Evolutionary conservation across 2,329 filamentous ascomycete species (phyloP).

Genomic region (Periconia sp.): DNA sequence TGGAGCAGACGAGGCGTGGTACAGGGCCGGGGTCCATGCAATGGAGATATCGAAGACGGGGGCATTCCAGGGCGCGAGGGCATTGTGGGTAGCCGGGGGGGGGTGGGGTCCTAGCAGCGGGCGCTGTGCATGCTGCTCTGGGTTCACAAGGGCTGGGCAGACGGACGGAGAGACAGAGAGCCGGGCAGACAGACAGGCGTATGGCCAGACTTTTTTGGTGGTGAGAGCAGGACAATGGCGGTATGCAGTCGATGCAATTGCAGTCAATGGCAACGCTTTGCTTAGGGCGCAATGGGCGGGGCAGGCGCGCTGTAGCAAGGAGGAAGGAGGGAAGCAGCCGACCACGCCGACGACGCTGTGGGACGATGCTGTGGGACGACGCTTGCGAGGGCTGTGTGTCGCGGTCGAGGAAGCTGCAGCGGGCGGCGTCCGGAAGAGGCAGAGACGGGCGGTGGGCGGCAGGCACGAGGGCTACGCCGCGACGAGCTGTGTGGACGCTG

Average conservation of each 20-base stretch:
- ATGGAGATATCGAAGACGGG: constrained; percentile 31
- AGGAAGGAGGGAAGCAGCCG: not conserved
- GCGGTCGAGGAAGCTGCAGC: constrained; percentile 11
- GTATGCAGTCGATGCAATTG: too few species aligned
- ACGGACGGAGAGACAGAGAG: too few species aligned
- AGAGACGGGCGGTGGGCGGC: constrained; percentile 12
- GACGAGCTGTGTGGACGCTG: not conserved
- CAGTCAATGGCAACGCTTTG: too few species aligned
- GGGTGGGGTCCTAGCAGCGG: too few species aligned
- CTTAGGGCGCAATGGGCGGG: too few species aligned
- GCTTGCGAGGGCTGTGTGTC: constrained; percentile 22
- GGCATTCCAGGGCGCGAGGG: constrained; percentile 39
- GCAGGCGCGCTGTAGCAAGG: not conserved
- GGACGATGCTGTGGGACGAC: constrained; percentile 29
- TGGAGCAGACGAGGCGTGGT: constrained; percentile 46
- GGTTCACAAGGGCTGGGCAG: too few species aligned
- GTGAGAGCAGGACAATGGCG: too few species aligned
- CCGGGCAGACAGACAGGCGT: too few species aligned
- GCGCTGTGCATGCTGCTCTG: too few species aligned
- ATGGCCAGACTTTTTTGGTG: too few species aligned
- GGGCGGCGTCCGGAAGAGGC: constrained; percentile 17
- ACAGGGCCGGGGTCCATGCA: constrained; percentile 45
- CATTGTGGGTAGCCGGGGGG: constrained; percentile 33
- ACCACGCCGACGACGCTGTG: too few species aligned
- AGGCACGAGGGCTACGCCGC: constrained; percentile 6